Conservation (phyloP, 2,329 filamentous ascomycete genomes). For the Claviceps fusiformis region DNA sequence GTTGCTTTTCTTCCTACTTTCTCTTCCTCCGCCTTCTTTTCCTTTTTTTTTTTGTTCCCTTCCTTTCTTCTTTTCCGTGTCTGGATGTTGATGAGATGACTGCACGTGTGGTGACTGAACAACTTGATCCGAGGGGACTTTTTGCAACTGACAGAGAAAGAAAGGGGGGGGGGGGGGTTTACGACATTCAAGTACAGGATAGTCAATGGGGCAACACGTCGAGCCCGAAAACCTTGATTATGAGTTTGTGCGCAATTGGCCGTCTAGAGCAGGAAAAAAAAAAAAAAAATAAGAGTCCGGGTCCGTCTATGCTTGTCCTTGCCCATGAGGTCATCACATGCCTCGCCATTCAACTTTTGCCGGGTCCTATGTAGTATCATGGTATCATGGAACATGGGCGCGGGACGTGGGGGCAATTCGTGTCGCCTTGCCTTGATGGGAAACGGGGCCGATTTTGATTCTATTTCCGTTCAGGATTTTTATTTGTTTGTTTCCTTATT, state of each 20-base stretch:
- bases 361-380: too few relatives aligned
- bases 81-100: too few relatives aligned
- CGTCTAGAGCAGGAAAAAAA: neutral
- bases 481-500: too few relatives aligned
- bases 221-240: neutral
- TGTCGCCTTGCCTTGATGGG: too few relatives aligned
- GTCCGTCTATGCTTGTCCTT: neutral
- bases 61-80: neutral
- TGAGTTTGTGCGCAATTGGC: too few relatives aligned
- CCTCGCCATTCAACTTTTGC: neutral
- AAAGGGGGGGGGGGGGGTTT: too few relatives aligned
- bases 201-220: neutral
- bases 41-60: neutral
- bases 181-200: neutral
- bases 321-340: slow-evolving; percentile 1
- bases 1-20: too few relatives aligned
- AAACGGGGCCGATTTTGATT: too few relatives aligned
- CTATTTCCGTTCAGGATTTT: too few relatives aligned
- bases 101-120: too few relatives aligned
- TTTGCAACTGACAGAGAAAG: neutral
- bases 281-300: neutral
- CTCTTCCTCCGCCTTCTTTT: neutral
- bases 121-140: neutral
- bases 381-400: too few relatives aligned
- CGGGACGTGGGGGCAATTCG: too few relatives aligned